Evolutionary conservation across 805 yeast genomes (phyloP).

Genomic region (Zygoascus tannicola): DNA sequence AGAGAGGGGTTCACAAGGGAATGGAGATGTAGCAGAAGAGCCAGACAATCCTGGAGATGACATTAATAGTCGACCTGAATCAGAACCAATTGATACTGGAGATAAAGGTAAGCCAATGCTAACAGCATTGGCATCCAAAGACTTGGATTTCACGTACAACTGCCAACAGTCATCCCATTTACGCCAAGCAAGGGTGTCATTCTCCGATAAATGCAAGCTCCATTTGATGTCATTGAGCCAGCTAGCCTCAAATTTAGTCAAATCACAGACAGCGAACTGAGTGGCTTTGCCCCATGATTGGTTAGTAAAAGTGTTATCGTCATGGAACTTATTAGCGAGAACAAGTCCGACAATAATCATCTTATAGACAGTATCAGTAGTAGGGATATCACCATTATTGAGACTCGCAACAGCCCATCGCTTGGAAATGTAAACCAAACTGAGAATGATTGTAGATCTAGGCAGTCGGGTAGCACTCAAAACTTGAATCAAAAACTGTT

Average conservation of each 20-base stretch:
- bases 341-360: conserved; percentile 60
- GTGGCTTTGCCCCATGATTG: conserved; percentile 96
- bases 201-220: conserved; percentile 39
- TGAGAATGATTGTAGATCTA: conserved; percentile 65
- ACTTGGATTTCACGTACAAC: conserved; percentile 7
- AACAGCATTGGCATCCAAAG: background rate
- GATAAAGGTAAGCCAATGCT: background rate
- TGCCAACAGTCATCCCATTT: conserved; percentile 28
- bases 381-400: conserved; percentile 28
- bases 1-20: conserved; percentile 1
- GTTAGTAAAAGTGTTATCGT: conserved; percentile 93
- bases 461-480: conserved; percentile 84
- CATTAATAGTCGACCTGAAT: background rate
- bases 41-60: conserved; percentile 1
- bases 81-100: conserved; percentile 3
- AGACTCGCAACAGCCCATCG: conserved; percentile 31
- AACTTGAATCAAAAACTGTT: conserved; percentile 51
- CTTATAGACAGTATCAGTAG: conserved; percentile 34
- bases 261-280: conserved; percentile 50
- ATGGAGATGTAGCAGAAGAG: conserved; percentile 2
- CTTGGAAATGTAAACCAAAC: conserved; percentile 70
- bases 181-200: conserved; percentile 26
- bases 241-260: conserved; percentile 59
- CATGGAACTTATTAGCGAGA: conserved; percentile 87
- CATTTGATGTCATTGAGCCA: conserved; percentile 60